A percentile compares a stretch with the other conserved stretches of the same genome.
Evolutionary conservation across 2,329 filamentous ascomycete genomes (phyloP).

Genomic region (Verticillium longisporum): DNA sequence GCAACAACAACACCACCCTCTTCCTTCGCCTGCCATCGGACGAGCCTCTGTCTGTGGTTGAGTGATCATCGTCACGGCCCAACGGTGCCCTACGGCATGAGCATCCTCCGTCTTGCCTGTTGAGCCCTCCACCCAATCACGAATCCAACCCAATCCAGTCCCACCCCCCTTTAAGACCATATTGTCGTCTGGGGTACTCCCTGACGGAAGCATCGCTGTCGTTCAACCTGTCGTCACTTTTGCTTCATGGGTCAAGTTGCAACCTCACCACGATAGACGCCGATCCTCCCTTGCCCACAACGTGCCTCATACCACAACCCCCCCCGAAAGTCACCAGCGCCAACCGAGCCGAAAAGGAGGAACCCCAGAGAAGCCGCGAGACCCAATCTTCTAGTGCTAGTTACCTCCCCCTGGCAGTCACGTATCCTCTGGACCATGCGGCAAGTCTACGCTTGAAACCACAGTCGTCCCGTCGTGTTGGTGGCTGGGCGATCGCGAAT

Average conservation of each 20-base stretch:
- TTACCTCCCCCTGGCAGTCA: conserved; percentile 9
- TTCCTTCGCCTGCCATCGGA: not conserved
- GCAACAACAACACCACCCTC: conserved; percentile 19
- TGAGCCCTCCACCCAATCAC: not conserved
- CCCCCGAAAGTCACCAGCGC: not conserved
- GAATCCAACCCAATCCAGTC: not conserved
- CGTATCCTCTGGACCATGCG: conserved; percentile 11
- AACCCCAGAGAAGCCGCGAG: not conserved
- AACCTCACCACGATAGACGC: conserved; percentile 6
- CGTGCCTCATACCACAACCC: not conserved
- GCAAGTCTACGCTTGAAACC: conserved; percentile 11
- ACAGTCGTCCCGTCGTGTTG: conserved; percentile 7
- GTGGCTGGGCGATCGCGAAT: conserved; percentile 12
- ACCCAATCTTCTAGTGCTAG: conserved; percentile 4
- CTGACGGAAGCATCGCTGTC: conserved; percentile 3
- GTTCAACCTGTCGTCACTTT: not conserved
- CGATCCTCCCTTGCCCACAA: conserved; percentile 5
- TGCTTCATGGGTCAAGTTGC: not conserved
- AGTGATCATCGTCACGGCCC: conserved; percentile 17
- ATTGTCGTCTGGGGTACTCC: conserved; percentile 11
- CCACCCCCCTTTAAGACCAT: conserved; percentile 4
- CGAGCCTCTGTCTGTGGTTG: not conserved
- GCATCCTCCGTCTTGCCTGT: conserved; percentile 4
- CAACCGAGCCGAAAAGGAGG: not conserved
- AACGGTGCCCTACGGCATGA: conserved; percentile 18